A percentile compares a stretch with the other conserved stretches of the same genome.
Conservation (phyloP, 2,329 filamentous ascomycete genomes). For the Bipolaris bicolor region DNA sequence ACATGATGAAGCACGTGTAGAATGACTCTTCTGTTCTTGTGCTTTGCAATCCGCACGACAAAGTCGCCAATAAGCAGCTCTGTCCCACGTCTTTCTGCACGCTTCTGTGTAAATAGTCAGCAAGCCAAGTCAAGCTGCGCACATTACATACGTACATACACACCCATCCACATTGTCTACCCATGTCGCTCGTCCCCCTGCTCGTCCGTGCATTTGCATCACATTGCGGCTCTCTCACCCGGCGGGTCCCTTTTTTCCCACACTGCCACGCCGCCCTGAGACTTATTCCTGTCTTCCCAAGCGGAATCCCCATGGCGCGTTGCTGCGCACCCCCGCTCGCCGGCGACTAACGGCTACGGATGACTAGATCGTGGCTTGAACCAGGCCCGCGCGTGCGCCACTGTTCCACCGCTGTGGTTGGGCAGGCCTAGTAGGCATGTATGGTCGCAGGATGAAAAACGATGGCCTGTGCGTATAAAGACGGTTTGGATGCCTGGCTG, state of each 20-base stretch:
- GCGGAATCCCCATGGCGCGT: slow-evolving; percentile 7
- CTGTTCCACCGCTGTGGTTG: slow-evolving; percentile 24
- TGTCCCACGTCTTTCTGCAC: slow-evolving; percentile 6
- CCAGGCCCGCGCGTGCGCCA: slow-evolving; percentile 21
- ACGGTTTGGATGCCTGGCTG: slow-evolving; percentile 34
- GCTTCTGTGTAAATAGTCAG: slow-evolving; percentile 12
- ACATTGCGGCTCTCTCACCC: slow-evolving; percentile 31
- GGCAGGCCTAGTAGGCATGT: slow-evolving; percentile 15
- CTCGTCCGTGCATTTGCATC: slow-evolving; percentile 10
- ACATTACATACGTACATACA: neutral
- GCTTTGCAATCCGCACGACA: slow-evolving; percentile 8
- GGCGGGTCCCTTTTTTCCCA: slow-evolving; percentile 9
- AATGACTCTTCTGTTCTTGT: neutral
- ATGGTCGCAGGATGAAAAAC: slow-evolving; percentile 2
- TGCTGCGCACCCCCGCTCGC: slow-evolving; percentile 25
- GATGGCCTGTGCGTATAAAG: slow-evolving; percentile 38
- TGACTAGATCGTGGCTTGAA: slow-evolving; percentile 24
- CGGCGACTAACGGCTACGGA: slow-evolving; percentile 30
- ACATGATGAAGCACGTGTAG: slow-evolving; percentile 2
- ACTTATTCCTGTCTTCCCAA: slow-evolving; percentile 37
- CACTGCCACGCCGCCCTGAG: slow-evolving; percentile 33
- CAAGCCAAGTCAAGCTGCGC: slow-evolving; percentile 14
- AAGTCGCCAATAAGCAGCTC: slow-evolving; percentile 4
- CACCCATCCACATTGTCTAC: neutral
- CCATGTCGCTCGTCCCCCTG: neutral